phyloP scores from a whole-genome alignment of 2,329 filamentous ascomycete genomes.

The Sclerotinia borealis region DNA sequence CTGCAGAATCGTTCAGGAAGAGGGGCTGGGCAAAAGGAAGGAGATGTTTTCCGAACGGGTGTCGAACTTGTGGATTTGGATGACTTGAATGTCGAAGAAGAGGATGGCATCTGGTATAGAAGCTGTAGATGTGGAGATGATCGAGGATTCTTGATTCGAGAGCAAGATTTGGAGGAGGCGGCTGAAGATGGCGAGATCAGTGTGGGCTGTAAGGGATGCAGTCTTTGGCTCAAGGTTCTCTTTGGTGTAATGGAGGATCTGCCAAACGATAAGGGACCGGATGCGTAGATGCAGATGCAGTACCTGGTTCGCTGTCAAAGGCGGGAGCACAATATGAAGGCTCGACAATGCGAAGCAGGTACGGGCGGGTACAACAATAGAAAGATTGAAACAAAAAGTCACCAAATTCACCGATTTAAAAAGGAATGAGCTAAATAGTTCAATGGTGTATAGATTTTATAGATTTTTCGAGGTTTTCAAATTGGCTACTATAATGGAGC shows the following conservation, averaged over 20 bases:
- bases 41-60: constrained; percentile 46
- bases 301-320: background rate
- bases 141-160: constrained; percentile 52
- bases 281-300: constrained; percentile 4
- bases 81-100: constrained; percentile 51
- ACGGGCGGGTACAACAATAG: background rate
- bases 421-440: background rate
- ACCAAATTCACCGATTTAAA: background rate
- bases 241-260: constrained; percentile 49
- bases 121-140: constrained; percentile 59
- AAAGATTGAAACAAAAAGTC: background rate
- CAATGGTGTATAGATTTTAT: background rate
- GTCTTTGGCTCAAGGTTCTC: constrained; percentile 58
- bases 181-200: constrained; percentile 53
- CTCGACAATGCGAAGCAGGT: background rate
- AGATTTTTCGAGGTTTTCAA: too few relatives aligned
- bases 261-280: constrained; percentile 2
- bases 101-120: constrained; percentile 44
- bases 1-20: constrained; percentile 16
- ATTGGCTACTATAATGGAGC: background rate
- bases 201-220: constrained; percentile 61
- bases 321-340: background rate
- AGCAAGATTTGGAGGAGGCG: constrained; percentile 54
- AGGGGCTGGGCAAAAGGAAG: constrained; percentile 16
- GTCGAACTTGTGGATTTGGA: constrained; percentile 61